Base-by-base conservation (phyloP, 1,284 basidiomycete species). In the Pseudozyma tsukubaensis region DNA sequence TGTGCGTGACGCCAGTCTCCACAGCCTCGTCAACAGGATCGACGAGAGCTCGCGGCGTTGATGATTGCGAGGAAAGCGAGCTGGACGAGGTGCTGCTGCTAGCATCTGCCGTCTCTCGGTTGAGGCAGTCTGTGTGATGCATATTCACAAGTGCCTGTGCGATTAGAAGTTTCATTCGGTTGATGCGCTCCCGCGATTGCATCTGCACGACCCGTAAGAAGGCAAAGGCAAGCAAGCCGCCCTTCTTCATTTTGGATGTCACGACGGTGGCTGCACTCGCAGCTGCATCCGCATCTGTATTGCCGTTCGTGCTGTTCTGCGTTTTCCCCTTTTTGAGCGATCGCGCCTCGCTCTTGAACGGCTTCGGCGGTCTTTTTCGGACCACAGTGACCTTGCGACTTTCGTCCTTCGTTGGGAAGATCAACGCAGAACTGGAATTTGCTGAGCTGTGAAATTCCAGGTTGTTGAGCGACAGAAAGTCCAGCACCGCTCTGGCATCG, bases 151-250 rank as follows among this genome's bases (percentile, higher is more conserved):
- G n/a, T 2, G 65, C 57, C 14, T 50, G 56, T 1, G 61, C 71
- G 18, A 73, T 16, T 12, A 73, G 42, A 16, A 68, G 62, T 36
- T 73, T 73, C 29, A 69, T 55, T 35, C 61, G 65, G 29, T 73
- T 69, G 54, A 64, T 58, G 37, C 71, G 64, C 19, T 58, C 47
- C 39, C 65, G 49, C 16, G 53, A 53, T 43, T 61, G 43, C 71
- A 73, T 68, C 50, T 73, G 65, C 50, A 53, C 9, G 0, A 36
- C 37, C 4, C 60, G 65, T 2, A 65, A 42, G 40, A 45, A 48
- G 3, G 65, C 71, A 45, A 55, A 45, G 36, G 59, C 65, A 29
- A 34, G 29, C 47, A 73, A 34, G 19, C 59, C 63, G 18, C 50
- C 50, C 34, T 49, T 56, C 52, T 55, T 61, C 63, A 59, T 59